These are phyloP conservation scores for Artemisia princeps DNA, from an alignment of 140 eudicot genomes.

Conservation along the genomic window DNA sequence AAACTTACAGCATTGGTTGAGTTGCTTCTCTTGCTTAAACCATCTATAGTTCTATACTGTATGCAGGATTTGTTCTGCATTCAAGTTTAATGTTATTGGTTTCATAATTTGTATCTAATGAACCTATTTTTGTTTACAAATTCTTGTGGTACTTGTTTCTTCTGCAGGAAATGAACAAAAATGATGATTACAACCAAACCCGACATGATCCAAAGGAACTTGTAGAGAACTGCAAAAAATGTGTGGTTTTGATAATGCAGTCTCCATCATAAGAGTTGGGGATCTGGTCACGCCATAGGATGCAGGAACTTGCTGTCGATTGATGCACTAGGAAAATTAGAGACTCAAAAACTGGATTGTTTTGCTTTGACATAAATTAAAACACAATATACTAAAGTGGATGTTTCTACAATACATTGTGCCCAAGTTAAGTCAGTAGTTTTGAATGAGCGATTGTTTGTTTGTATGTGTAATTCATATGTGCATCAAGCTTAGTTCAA, in stretches of 20 bases:
- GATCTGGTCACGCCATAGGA: slow-evolving; percentile 1
- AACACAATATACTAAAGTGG: not conserved
- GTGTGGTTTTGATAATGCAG: slow-evolving; percentile 25
- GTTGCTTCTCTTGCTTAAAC: slow-evolving; percentile 34
- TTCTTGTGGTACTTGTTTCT: not conserved
- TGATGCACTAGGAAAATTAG: slow-evolving; percentile 2
- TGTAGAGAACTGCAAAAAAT: slow-evolving; percentile 57
- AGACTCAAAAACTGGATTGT: not conserved
- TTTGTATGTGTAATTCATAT: slow-evolving; percentile 5
- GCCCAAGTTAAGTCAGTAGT: not conserved
- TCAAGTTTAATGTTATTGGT: slow-evolving; percentile 6
- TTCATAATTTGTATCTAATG: not conserved
- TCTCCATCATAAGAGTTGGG: slow-evolving; percentile 12
- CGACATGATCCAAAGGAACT: slow-evolving; percentile 64
- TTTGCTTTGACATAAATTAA: not conserved
- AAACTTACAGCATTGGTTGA: slow-evolving; percentile 68
- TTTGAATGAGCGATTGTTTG: slow-evolving; percentile 1
- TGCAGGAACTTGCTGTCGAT: not conserved
- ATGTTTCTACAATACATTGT: not conserved
- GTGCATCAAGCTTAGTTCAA: not conserved
- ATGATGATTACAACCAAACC: slow-evolving; percentile 55
- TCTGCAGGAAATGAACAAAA: slow-evolving; percentile 70
- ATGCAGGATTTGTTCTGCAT: slow-evolving; percentile 18
- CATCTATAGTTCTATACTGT: not conserved
- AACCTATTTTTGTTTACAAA: slow-evolving; percentile 7